Percentiles rank a stretch among this genome's conserved stretches.
phyloP scores from a whole-genome alignment of 345 rosid genomes.

The Eucalyptus coolabah region DNA sequence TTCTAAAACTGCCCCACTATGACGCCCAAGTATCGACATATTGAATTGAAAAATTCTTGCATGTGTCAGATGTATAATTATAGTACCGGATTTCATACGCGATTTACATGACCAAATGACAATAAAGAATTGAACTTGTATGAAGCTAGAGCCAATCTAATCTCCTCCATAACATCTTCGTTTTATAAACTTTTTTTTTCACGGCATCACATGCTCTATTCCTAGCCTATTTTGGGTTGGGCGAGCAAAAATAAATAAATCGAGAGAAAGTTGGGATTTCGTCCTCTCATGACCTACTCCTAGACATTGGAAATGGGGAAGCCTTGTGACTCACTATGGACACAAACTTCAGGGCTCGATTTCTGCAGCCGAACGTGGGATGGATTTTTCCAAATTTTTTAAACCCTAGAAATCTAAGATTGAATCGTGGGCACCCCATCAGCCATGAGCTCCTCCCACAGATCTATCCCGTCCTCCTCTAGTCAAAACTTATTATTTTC shows the following conservation, averaged over 20 bases:
- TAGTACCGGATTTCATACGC: fast-evolving
- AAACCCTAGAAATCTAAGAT: neutral
- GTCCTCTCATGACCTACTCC: neutral
- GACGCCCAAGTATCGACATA: neutral
- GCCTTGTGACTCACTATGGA: neutral
- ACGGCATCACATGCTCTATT: neutral
- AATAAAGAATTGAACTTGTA: neutral
- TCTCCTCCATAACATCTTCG: neutral
- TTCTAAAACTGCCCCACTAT: neutral
- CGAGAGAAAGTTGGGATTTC: neutral
- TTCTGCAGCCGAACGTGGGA: neutral
- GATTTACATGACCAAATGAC: neutral
- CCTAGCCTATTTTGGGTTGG: neutral
- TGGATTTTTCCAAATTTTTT: neutral
- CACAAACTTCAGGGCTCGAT: neutral
- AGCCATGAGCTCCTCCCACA: neutral
- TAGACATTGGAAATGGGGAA: neutral
- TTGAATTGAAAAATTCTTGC: neutral
- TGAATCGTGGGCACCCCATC: neutral
- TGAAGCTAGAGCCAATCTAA: neutral
- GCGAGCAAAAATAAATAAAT: neutral
- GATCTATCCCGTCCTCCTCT: neutral
- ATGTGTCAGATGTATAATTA: neutral
- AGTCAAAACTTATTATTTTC: neutral
- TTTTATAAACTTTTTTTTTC: neutral